These are phyloP conservation scores for Tylopilus intermedius DNA, from an alignment of 768 basidiomycete species.

Conservation along the genomic window DNA sequence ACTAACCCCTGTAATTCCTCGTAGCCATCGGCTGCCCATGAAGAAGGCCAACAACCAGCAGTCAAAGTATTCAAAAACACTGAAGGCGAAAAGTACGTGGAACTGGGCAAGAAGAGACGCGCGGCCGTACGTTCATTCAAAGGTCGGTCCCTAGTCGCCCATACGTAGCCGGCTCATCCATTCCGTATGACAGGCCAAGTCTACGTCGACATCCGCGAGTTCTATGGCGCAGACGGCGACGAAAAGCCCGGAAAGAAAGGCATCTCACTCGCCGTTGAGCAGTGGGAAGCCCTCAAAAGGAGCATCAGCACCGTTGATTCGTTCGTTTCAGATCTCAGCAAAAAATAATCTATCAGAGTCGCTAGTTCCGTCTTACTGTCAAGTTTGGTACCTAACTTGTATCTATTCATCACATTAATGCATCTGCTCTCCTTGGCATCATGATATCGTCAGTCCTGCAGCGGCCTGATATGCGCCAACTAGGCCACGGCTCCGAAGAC, in stretches of 20 bases:
- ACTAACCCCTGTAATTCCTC: slow-evolving; percentile 15
- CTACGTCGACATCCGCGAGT: slow-evolving; percentile 73
- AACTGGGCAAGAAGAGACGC: slow-evolving; percentile 69
- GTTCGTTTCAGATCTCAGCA: slow-evolving; percentile 35
- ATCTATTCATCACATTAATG: slow-evolving; percentile 4
- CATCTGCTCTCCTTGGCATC: neutral
- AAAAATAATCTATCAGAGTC: slow-evolving; percentile 8
- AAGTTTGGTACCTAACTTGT: neutral
- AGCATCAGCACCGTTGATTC: slow-evolving; percentile 45
- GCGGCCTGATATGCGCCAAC: slow-evolving; percentile 67
- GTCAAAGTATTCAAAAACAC: slow-evolving; percentile 15
- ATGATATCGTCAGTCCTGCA: slow-evolving; percentile 49
- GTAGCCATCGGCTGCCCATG: slow-evolving; percentile 13
- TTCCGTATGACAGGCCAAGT: slow-evolving; percentile 36
- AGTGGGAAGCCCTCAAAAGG: slow-evolving; percentile 59
- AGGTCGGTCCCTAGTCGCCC: slow-evolving; percentile 25
- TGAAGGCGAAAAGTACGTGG: slow-evolving; percentile 46
- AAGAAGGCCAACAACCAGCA: neutral
- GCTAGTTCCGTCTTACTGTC: neutral
- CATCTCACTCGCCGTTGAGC: slow-evolving; percentile 60
- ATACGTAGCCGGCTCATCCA: slow-evolving; percentile 26
- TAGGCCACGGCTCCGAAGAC: slow-evolving; percentile 54
- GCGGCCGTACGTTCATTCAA: slow-evolving; percentile 52
- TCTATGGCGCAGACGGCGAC: slow-evolving; percentile 53
- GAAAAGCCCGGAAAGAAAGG: slow-evolving; percentile 81